Conservation (phyloP, 345 rosid genomes). For the Carallia pectinifolia region DNA sequence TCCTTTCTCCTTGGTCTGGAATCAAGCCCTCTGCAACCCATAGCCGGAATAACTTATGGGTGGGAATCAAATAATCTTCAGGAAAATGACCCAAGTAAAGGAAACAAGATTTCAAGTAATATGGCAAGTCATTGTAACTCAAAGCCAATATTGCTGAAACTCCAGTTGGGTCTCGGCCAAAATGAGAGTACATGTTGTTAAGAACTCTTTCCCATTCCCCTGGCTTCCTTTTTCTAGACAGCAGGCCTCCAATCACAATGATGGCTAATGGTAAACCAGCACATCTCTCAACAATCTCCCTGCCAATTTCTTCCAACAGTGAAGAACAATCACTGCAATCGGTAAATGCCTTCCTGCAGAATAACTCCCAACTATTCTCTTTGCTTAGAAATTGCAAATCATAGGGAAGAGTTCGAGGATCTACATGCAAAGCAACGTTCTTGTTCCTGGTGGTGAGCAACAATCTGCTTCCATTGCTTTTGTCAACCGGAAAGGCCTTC, state of each 20-base stretch:
- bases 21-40: constrained; percentile 34
- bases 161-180: constrained; percentile 19
- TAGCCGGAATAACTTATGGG: constrained; percentile 18
- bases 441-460: constrained; percentile 24
- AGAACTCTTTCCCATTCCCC: constrained; percentile 30
- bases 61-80: constrained; percentile 21
- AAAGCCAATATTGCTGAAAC: constrained; percentile 30
- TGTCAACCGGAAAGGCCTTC: constrained; percentile 18
- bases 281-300: constrained; percentile 28
- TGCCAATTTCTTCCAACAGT: constrained; percentile 23
- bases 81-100: constrained; percentile 29
- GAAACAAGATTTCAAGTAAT: constrained; percentile 33
- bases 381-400: constrained; percentile 15
- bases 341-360: constrained; percentile 23
- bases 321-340: constrained; percentile 14
- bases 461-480: constrained; percentile 27
- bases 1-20: constrained; percentile 16
- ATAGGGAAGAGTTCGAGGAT: constrained; percentile 14
- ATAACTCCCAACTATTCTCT: constrained; percentile 29
- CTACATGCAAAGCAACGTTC: constrained; percentile 20
- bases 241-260: constrained; percentile 30
- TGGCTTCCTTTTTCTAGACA: constrained; percentile 22
- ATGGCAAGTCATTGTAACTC: constrained; percentile 30
- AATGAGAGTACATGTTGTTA: constrained; percentile 18
- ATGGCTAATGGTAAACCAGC: constrained; percentile 33